A percentile compares a stretch with the other conserved stretches of the same genome.
Conservation (phyloP, 78 protist genomes). For the Creolimax fragrantissima region DNA sequence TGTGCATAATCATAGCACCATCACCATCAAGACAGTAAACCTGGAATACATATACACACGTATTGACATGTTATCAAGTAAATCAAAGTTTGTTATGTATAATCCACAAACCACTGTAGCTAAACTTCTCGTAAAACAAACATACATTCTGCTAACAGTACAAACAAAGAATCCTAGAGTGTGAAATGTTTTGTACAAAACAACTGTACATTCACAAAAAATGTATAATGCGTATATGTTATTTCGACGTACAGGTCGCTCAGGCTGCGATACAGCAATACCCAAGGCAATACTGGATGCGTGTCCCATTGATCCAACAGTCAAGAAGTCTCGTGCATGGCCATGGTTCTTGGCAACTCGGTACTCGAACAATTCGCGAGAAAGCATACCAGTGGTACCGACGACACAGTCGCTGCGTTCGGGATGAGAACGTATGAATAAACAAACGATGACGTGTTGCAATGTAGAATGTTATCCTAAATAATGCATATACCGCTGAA, state of each 20-base stretch:
- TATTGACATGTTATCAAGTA: no score
- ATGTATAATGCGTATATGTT: no score
- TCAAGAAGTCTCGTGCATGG: conserved; percentile 41
- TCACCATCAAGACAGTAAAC: conserved; percentile 53
- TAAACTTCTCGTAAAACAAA: no score
- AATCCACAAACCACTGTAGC: no score
- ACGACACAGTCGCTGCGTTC: conserved; percentile 36
- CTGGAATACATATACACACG: no score
- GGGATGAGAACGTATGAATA: no score
- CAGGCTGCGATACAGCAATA: conserved; percentile 28
- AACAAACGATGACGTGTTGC: neutral
- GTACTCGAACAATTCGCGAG: conserved; percentile 44
- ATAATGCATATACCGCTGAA: no score
- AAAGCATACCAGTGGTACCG: conserved; percentile 50
- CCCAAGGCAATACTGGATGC: conserved; percentile 39
- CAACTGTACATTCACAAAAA: neutral
- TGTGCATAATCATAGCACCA: conserved; percentile 54
- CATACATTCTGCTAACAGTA: no score
- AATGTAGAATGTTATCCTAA: neutral
- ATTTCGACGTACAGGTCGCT: neutral
- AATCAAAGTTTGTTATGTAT: no score
- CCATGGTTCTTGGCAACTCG: conserved; percentile 25
- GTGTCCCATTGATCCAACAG: conserved; percentile 58
- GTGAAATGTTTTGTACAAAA: no score
- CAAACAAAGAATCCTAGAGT: no score